Evolutionary conservation across 148 eudicot species (phyloP).

Genomic region (Diospyros kaki): DNA sequence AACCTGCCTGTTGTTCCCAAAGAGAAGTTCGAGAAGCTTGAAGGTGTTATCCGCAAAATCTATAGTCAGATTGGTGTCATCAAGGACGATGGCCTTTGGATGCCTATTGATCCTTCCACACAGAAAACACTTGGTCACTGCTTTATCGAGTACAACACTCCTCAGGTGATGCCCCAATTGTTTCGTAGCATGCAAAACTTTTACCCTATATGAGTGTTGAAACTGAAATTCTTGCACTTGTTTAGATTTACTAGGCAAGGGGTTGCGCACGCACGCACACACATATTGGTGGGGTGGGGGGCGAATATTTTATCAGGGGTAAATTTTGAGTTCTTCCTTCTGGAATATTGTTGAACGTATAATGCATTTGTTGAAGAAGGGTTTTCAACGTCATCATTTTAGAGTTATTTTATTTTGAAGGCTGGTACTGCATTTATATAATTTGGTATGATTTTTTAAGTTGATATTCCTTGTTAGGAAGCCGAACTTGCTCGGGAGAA

Average conservation of each 20-base stretch:
- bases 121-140: slow-evolving; percentile 69
- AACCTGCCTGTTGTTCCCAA: slow-evolving; percentile 59
- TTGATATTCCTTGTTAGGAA: slow-evolving; percentile 42
- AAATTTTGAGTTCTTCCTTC: neutral
- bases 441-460: neutral
- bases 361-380: slow-evolving; percentile 60
- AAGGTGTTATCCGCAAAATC: slow-evolving; percentile 70
- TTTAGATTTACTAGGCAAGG: slow-evolving; percentile 23
- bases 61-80: slow-evolving; percentile 67
- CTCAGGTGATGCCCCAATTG: slow-evolving; percentile 47
- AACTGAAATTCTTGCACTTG: neutral
- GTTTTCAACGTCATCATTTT: too few species aligned
- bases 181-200: slow-evolving; percentile 26
- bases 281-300: too few species aligned
- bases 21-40: slow-evolving; percentile 72
- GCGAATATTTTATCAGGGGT: slow-evolving; percentile 47
- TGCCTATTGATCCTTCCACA: slow-evolving; percentile 64
- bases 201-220: slow-evolving; percentile 66
- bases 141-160: slow-evolving; percentile 81
- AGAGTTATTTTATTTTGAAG: too few species aligned
- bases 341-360: slow-evolving; percentile 47
- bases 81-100: slow-evolving; percentile 77
- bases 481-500: slow-evolving; percentile 78
- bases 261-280: too few species aligned
- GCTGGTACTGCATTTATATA: too few species aligned